Base-by-base conservation (phyloP, 192 early-diverging fungal species). In the Coemansia furcata region DNA sequence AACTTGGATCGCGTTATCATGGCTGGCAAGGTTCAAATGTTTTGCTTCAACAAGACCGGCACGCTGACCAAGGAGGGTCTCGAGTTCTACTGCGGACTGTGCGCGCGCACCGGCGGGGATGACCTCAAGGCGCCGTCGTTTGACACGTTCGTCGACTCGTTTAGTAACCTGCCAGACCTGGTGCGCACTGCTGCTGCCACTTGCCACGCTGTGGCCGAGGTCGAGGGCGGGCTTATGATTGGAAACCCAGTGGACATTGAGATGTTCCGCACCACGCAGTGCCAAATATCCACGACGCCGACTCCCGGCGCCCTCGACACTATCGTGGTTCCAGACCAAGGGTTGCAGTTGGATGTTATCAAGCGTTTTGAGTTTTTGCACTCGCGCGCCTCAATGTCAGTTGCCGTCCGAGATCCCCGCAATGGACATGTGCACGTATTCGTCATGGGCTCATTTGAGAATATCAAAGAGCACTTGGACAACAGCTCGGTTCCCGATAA, bases 301-400 rank as follows among this genome's bases (percentile, higher is more conserved):
- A 71, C 67, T 33, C 61, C 69, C 6, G 54, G 76, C 32, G 67
- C 78, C 58, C 65, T 86, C 65, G 85, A 86, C 43, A 83, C 83
- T 33, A 66, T 86, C 17, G 14, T 60, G 12, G 73, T 77, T n/a
- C 63, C 73, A 10, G 65, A 55, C 19, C 58, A 38, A 21, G 30
- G 32, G 6, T 19, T 60, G 8, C 58, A 60, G 36, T 17, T 60
- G 19, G 58, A 74, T 62, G 82, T 89, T 30, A 43, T 90, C 43
- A 87, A 87, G 66, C 81, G 91, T 29, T 92, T 88, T 44, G 90
- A 91, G 63, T 93, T 93, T 69, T 82, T 87, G 62, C 88, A 89
- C 50, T 77, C 86, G 21, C 84, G 88, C 39, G 85, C 85, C 66
- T 90, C 88, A 57, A 92, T 92, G 90, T 86, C 87, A 4, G 87